These are phyloP conservation scores for Kodamaea plutei DNA, from an alignment of 1,139 yeast species.

Conservation along the genomic window DNA sequence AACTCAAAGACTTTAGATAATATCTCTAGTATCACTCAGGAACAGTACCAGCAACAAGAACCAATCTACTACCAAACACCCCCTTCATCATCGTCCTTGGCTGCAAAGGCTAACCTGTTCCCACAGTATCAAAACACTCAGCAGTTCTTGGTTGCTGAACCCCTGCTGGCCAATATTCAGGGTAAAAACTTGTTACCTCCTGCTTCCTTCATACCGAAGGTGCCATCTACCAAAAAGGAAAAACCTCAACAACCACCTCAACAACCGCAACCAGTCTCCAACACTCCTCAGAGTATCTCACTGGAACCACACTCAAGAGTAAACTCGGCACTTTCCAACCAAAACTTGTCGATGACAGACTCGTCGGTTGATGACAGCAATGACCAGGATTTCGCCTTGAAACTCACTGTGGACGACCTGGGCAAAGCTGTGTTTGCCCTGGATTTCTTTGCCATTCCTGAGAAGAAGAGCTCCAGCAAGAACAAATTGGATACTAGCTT, in stretches of 20 bases:
- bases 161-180: slow-evolving; percentile 15
- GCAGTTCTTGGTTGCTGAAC: slow-evolving; percentile 18
- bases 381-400: slow-evolving; percentile 28
- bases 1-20: slow-evolving; percentile 37
- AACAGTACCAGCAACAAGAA: slow-evolving; percentile 4
- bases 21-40: slow-evolving; percentile 26
- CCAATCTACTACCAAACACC: slow-evolving; percentile 3
- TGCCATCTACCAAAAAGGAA: neutral
- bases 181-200: slow-evolving; percentile 31
- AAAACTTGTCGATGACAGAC: neutral
- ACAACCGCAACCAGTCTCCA: too few species aligned
- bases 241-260: neutral
- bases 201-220: slow-evolving; percentile 17
- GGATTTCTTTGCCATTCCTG: slow-evolving; percentile 16
- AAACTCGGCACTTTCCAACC: neutral
- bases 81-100: slow-evolving; percentile 1
- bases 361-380: neutral
- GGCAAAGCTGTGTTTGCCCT: slow-evolving; percentile 43
- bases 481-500: too few species aligned
- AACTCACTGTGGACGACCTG: slow-evolving; percentile 39
- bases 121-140: too few species aligned
- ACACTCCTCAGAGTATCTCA: slow-evolving; percentile 5
- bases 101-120: slow-evolving; percentile 1
- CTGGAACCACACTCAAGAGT: slow-evolving; percentile 1
- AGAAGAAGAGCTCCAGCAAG: neutral